These are phyloP conservation scores for Nemophila menziesii DNA, from an alignment of 257 asterid species.

Conservation along the genomic window DNA sequence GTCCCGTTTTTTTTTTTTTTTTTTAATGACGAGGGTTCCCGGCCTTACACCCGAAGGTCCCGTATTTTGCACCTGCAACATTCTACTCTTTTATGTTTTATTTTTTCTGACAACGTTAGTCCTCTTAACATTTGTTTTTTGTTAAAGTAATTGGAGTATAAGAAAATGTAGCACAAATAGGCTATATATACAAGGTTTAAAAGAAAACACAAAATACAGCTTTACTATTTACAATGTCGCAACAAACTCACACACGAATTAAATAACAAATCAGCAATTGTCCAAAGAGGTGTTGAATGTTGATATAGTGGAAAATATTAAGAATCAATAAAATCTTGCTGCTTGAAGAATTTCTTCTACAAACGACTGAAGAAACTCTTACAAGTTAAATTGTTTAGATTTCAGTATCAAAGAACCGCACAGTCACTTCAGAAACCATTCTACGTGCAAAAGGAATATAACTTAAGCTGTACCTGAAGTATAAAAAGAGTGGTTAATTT, in stretches of 20 bases:
- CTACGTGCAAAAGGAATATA: slow-evolving; percentile 91
- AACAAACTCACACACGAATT: not conserved
- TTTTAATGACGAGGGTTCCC: no score
- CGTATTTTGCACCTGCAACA: no score
- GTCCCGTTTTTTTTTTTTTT: no score
- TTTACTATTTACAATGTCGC: not conserved
- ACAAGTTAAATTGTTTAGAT: slow-evolving; percentile 28
- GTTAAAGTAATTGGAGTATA: no score
- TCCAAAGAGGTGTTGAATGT: not conserved
- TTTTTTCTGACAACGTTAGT: no score
- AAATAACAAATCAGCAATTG: not conserved
- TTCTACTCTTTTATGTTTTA: no score
- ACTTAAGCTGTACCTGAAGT: slow-evolving; percentile 93
- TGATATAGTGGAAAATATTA: not conserved
- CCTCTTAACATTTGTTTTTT: no score
- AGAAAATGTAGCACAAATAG: not conserved
- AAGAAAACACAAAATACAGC: not conserved
- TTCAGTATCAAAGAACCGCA: slow-evolving; percentile 93
- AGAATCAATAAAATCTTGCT: slow-evolving; percentile 9
- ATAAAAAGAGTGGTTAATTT: slow-evolving; percentile 2
- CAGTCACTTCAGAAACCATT: slow-evolving; percentile 61
- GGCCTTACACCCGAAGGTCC: no score
- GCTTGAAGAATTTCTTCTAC: slow-evolving; percentile 6
- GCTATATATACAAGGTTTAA: not conserved
- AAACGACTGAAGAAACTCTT: slow-evolving; percentile 10